Base-by-base conservation (phyloP, 78 protist species). In the Dictyostelium intermedium region DNA sequence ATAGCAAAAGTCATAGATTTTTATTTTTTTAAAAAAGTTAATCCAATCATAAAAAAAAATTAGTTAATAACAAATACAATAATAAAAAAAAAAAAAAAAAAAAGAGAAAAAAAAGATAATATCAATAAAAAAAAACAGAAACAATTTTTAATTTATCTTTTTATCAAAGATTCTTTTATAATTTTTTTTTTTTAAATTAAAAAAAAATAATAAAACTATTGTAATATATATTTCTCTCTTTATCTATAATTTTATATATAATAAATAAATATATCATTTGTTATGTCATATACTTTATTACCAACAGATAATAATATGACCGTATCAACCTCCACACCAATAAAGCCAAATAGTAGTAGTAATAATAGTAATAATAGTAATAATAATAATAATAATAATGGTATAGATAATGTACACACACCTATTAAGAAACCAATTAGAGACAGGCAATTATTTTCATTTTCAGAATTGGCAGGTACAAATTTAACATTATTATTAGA, bases 381-480 rank as follows among this genome's bases (percentile, higher is more conserved):
- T 72, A 72, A 34, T 72, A 72, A 14, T 72, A 72, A 34, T 72
- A 77, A 34, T 41, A 43, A 13, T n/a, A 41, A 23, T 45, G 23
- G 53, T 20, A 39, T 45, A 8, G 23, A 16, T 20, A 79, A 9
- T 27, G 1, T 14, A 27, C n/a, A n/a, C n/a, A 45, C 84, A 79
- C 27, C 27, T 47, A 79, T 3, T 27, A 47, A 34, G 13, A 16
- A 34, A 56, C 74, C 73, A 23, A 34, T 35, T 27, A 45, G 87
- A 61, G 86, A 85, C 32, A 78, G 86, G 47, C 85, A 80, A 13
- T 70, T 61, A 77, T 89, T 89, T 69, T 89, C 93, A 41, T 89
- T 89, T 69, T 70, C 83, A 70, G 93, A 89, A 53, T 80, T 89
- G 73, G 93, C 61, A 27, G 93, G 93, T 20, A 80, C 93, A 14